A percentile compares a stretch with the other conserved stretches of the same genome.
Conservation (phyloP, 2,329 filamentous ascomycete species). For the Cadophora sp. region DNA sequence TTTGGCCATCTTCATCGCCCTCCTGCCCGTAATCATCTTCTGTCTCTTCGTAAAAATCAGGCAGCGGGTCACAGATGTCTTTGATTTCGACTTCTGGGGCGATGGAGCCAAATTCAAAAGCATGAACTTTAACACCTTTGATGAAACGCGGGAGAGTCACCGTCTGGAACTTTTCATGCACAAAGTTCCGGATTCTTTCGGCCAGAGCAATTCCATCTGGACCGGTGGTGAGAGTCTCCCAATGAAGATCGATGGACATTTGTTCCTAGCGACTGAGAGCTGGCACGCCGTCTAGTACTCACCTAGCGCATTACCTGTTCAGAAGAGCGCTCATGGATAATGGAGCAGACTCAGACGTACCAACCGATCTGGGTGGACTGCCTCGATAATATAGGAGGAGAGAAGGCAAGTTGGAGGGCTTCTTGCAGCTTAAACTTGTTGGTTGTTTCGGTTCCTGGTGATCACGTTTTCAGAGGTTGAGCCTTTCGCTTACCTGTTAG, state of each 20-base stretch:
- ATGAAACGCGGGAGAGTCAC: constrained; percentile 94
- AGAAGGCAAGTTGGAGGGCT: neutral
- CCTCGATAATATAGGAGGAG: neutral
- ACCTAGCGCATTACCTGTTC: neutral
- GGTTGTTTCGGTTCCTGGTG: neutral
- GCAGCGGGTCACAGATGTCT: constrained; percentile 93
- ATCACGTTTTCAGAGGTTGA: neutral
- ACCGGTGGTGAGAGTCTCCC: constrained; percentile 89
- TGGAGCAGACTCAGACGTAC: neutral
- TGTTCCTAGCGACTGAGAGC: constrained; percentile 17
- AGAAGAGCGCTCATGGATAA: neutral
- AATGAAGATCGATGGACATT: constrained; percentile 99
- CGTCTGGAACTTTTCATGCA: constrained; percentile 94
- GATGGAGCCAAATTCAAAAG: constrained; percentile 88
- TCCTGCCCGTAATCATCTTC: constrained; percentile 67
- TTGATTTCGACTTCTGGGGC: constrained; percentile 89
- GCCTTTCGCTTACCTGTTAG: constrained; percentile 4
- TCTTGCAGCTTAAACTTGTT: neutral
- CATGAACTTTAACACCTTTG: constrained; percentile 91
- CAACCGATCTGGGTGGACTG: neutral
- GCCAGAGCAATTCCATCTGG: constrained; percentile 86
- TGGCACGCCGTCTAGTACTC: too few relatives aligned
- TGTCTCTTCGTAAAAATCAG: constrained; percentile 93
- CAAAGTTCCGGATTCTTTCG: constrained; percentile 86
- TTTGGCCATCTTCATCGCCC: constrained; percentile 54